phyloP scores from a whole-genome alignment of 305 asterid species.

The Euphrasia arctica region DNA sequence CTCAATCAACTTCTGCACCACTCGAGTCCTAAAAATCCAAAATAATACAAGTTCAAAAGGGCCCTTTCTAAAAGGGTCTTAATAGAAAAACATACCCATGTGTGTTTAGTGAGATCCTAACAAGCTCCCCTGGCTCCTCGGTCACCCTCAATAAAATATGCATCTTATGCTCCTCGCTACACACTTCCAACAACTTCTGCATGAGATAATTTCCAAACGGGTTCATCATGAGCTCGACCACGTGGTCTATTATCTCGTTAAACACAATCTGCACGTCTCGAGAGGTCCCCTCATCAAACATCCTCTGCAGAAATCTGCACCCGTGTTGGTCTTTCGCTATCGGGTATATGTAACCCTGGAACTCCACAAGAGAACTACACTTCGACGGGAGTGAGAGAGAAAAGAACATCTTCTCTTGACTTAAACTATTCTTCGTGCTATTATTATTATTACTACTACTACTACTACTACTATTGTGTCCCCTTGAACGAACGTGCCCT shows the following conservation, averaged over 20 bases:
- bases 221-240: slow-evolving; percentile 79
- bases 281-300: slow-evolving; percentile 72
- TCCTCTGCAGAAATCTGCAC: slow-evolving; percentile 78
- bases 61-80: neutral
- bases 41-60: slow-evolving; percentile 9
- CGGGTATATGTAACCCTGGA: slow-evolving; percentile 46
- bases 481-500: slow-evolving; percentile 34
- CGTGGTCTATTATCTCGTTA: slow-evolving; percentile 61
- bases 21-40: slow-evolving; percentile 61
- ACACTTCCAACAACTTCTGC: slow-evolving; percentile 72
- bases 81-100: slow-evolving; percentile 56
- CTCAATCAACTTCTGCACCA: slow-evolving; percentile 89
- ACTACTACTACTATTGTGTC: slow-evolving; percentile 18
- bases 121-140: slow-evolving; percentile 58
- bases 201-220: slow-evolving; percentile 74
- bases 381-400: slow-evolving; percentile 43
- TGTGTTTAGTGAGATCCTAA: slow-evolving; percentile 62
- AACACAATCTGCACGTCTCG: slow-evolving; percentile 63
- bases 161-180: slow-evolving; percentile 72
- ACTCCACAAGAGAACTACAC: slow-evolving; percentile 51
- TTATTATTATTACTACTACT: neutral
- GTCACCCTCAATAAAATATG: slow-evolving; percentile 54
- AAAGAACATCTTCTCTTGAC: slow-evolving; percentile 21
- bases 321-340: slow-evolving; percentile 92
- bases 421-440: neutral